A percentile compares a stretch with the other conserved stretches of the same genome.
Evolutionary conservation across 1,139 yeast genomes (phyloP).

Genomic region (Pichia sp.): DNA sequence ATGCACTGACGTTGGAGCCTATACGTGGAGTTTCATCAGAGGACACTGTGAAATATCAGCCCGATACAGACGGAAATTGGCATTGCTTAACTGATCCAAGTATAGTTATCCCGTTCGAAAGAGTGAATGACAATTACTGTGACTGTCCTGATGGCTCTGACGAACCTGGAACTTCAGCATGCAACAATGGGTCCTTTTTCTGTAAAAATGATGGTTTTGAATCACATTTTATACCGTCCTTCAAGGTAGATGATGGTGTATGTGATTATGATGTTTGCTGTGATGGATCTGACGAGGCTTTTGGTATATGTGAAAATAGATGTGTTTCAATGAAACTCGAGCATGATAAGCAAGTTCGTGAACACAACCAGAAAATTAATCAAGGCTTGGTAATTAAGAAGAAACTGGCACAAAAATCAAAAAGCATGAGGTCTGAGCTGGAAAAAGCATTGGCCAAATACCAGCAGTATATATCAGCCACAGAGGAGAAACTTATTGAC

Average conservation of each 20-base stretch:
- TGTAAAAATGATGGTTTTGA: conserved; percentile 75
- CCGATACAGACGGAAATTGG: conserved; percentile 55
- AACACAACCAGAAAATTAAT: conserved; percentile 31
- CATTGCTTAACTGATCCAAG: conserved; percentile 64
- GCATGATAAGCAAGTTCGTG: conserved; percentile 35
- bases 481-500: conserved; percentile 12
- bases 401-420: conserved; percentile 29
- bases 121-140: conserved; percentile 83
- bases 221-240: conserved; percentile 54
- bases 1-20: neutral
- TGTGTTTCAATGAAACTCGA: conserved; percentile 48
- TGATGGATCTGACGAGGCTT: conserved; percentile 87
- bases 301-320: conserved; percentile 48
- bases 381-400: conserved; percentile 33
- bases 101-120: conserved; percentile 52
- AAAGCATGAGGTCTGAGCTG: conserved; percentile 15
- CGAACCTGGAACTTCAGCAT: conserved; percentile 94
- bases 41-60: conserved; percentile 47
- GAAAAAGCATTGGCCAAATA: conserved; percentile 17
- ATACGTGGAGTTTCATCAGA: conserved; percentile 30
- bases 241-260: conserved; percentile 78
- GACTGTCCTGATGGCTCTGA: conserved; percentile 99
- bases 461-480: conserved; percentile 17
- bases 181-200: conserved; percentile 58
- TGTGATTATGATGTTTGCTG: conserved; percentile 91